Base-by-base conservation (phyloP, 148 eudicot species). In the Rhododendron henanense region DNA sequence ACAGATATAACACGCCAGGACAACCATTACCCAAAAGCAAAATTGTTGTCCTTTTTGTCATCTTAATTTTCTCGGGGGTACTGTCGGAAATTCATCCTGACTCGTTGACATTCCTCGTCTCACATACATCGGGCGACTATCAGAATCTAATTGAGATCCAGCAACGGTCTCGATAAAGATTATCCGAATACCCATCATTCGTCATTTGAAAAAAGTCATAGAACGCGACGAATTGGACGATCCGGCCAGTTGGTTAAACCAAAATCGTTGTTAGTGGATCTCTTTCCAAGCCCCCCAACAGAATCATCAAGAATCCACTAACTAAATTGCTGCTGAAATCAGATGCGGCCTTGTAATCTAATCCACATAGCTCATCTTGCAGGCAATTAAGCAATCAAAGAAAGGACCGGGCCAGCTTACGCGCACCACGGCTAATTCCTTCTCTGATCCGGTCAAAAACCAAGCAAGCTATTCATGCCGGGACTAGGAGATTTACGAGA, bases 231-330 rank as follows among this genome's bases (percentile, higher is more conserved):
- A 63, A 63, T n/a, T 8, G 19, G 31, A 23, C 31, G 3, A 14
- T 23, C 69, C 7, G 6, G 45, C 45, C 6, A 23, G 11, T 63
- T 63, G 11, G 69, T 63, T 63, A 63, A 63, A 63, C 1, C 69
- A 21, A 61, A 19, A 21, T 61, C 67, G 25, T 19, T 21, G 25
- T 21, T 61, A 61, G 67, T 61, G 67, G 25, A 61, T 79, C 2
- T 4, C 28, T 53, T 19, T 53, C 19, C 15, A 15, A 23, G 19
- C 5, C 14, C 67, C 67, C 67, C 85, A 31, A 28, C 79, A 83
- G 71, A 83, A 69, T 83, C 28, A 71, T 83, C 85, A 53, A 83
- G 63, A 41, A 15, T 37, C 77, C 77, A 83, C 71, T 23, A 76
- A 23, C 10, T 69, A 13, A 31, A 25, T 28, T 10, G 75, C 37